phyloP scores from a whole-genome alignment of 1,284 basidiomycete genomes.

The Earliella scabrosa region DNA sequence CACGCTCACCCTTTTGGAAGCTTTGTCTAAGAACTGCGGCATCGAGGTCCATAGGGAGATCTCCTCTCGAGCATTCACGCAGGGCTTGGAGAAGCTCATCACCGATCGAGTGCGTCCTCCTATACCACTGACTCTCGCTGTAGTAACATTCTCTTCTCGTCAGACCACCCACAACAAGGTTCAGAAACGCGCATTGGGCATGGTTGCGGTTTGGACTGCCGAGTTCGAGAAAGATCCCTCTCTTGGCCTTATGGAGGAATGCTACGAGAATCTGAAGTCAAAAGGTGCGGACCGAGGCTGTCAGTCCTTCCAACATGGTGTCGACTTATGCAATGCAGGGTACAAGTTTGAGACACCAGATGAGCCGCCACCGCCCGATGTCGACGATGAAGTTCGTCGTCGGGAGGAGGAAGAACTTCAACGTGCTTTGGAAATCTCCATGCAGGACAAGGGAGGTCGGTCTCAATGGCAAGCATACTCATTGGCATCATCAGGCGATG shows the following conservation, averaged over 20 bases:
- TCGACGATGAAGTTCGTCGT: slow-evolving; percentile 80
- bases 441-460: slow-evolving; percentile 86
- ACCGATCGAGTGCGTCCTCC: slow-evolving; percentile 73
- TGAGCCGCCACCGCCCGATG: slow-evolving; percentile 70
- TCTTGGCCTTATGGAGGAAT: slow-evolving; percentile 91
- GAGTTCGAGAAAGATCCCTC: slow-evolving; percentile 85
- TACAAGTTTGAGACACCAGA: slow-evolving; percentile 71
- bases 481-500: slow-evolving; percentile 43
- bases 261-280: slow-evolving; percentile 79
- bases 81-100: slow-evolving; percentile 84
- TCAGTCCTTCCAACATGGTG: neutral
- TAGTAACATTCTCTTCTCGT: neutral
- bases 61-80: slow-evolving; percentile 89
- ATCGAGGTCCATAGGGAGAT: slow-evolving; percentile 86
- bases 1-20: slow-evolving; percentile 85
- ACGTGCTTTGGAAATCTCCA: slow-evolving; percentile 86
- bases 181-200: slow-evolving; percentile 70
- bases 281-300: slow-evolving; percentile 64
- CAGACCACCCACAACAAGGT: slow-evolving; percentile 92
- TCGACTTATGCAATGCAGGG: slow-evolving; percentile 41
- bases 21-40: slow-evolving; percentile 91
- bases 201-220: slow-evolving; percentile 86
- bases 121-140: neutral
- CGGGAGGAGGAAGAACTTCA: slow-evolving; percentile 94
- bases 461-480: slow-evolving; percentile 51